Base-by-base conservation (phyloP, 352 stramenopile genomes). In the Blastocystis sp. region DNA sequence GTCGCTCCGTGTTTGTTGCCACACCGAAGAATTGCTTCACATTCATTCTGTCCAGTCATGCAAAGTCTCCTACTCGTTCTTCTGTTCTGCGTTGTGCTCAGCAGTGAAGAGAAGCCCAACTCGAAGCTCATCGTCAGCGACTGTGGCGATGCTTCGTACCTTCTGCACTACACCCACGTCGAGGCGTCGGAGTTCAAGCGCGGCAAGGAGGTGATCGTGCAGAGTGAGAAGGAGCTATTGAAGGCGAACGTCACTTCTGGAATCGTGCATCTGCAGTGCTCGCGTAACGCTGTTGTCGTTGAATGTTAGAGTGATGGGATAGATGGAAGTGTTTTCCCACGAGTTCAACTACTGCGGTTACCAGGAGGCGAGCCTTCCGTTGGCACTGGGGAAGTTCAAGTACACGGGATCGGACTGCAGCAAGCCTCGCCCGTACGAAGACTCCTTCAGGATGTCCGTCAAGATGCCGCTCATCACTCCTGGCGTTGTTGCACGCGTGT, bases 311-410 rank as follows among this genome's bases (percentile, higher is more conserved):
- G 16, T 74, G 3, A 74, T 41, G 29, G 13, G 45, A 26, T 74
- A 74, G 63, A 39, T 74, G 35, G 16, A 12, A 13, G 35, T 74
- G 1, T 74, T 74, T 74, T 74, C 63, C 45, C 63, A 74, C 19
- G 35, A 74, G 39, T 74, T 74, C 63, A 41, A 41, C 35, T 74
- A 74, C 37, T 74, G 63, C 45, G 63, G 63, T 16, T 74, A 74
- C 29, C 63, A 74, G 26, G 63, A 74, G 31, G 63, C 63, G 35
- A 41, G 29, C 12, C 63, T 74, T 35, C 63, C 63, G 16, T 24
- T 74, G 9, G 21, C 24, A 24, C 63, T 74, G 1, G 63, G 63
- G 2, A 74, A 74, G 35, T 50, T 74, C 63, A 74, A 74, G 63
- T 74, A 74, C 63, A 41, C 63, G 12, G 63, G 63, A 24, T 74